A percentile compares a stretch with the other conserved stretches of the same genome.
These are phyloP conservation scores for Taiozyma onychis DNA, from an alignment of 1,139 yeast species.

Conservation along the genomic window DNA sequence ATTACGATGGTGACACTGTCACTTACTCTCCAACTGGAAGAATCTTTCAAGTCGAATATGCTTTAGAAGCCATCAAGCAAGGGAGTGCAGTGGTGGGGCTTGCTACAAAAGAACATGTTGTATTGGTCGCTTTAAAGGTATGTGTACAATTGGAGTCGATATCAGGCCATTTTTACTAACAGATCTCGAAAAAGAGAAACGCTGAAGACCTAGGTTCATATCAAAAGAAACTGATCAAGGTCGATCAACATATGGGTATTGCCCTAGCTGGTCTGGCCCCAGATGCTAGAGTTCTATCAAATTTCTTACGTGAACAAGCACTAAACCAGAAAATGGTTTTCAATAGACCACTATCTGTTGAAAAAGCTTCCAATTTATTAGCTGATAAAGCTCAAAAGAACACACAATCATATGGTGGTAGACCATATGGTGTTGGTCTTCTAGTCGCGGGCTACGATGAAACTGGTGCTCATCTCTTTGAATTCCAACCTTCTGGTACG, in stretches of 20 bases:
- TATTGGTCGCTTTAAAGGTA: slow-evolving; percentile 79
- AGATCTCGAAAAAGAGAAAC: slow-evolving; percentile 46
- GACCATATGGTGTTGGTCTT: slow-evolving; percentile 97
- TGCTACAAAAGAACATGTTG: slow-evolving; percentile 80
- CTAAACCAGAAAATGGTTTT: slow-evolving; percentile 82
- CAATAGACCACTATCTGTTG: slow-evolving; percentile 82
- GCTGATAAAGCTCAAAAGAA: slow-evolving; percentile 97
- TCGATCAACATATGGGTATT: slow-evolving; percentile 90
- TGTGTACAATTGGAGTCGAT: slow-evolving; percentile 3
- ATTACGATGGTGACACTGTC: slow-evolving; percentile 96
- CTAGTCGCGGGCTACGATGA: slow-evolving; percentile 90
- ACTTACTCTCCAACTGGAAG: slow-evolving; percentile 98
- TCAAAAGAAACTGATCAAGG: slow-evolving; percentile 86
- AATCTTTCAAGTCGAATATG: slow-evolving; percentile 91
- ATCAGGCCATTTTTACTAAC: slow-evolving; percentile 1
- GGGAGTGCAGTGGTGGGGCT: slow-evolving; percentile 97
- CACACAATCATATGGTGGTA: slow-evolving; percentile 92
- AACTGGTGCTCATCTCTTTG: slow-evolving; percentile 89
- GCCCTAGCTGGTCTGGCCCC: slow-evolving; percentile 98
- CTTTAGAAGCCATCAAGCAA: slow-evolving; percentile 95
- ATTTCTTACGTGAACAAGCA: slow-evolving; percentile 86
- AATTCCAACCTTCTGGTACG: slow-evolving; percentile 94
- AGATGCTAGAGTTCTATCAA: slow-evolving; percentile 90
- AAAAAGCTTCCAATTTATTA: slow-evolving; percentile 77
- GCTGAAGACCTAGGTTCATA: slow-evolving; percentile 97